Conservation (phyloP, 2,329 filamentous ascomycete genomes). For the Ramichloridium luteum region DNA sequence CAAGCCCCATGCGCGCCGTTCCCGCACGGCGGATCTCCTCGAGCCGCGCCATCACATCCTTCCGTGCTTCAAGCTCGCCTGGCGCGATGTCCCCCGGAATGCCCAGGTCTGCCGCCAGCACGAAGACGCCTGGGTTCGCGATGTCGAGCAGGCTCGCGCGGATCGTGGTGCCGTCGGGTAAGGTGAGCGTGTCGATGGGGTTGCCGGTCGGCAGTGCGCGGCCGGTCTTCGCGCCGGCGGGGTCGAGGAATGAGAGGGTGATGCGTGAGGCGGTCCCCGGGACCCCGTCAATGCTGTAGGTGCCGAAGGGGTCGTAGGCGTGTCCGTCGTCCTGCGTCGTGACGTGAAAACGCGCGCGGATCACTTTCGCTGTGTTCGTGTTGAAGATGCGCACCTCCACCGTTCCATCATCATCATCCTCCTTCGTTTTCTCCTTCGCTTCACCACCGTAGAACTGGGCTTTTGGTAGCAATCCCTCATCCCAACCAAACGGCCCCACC, state of each 20-base stretch:
- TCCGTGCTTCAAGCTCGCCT: conserved; percentile 40
- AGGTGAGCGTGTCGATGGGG: conserved; percentile 36
- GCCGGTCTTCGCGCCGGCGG: conserved; percentile 51
- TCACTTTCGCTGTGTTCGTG: conserved; percentile 57
- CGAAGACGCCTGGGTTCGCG: conserved; percentile 52
- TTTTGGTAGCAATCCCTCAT: conserved; percentile 39
- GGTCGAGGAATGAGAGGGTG: conserved; percentile 48
- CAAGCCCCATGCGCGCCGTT: conserved; percentile 49
- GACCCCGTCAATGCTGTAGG: conserved; percentile 53
- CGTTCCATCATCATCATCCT: conserved; percentile 5
- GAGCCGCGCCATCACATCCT: conserved; percentile 38
- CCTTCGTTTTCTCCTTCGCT: conserved; percentile 16
- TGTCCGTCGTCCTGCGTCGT: conserved; percentile 36
- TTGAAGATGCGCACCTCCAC: conserved; percentile 51
- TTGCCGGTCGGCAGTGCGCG: conserved; percentile 49
- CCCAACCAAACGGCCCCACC: conserved; percentile 53
- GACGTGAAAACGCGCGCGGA: conserved; percentile 46
- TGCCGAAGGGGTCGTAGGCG: conserved; percentile 30
- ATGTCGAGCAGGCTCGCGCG: conserved; percentile 49
- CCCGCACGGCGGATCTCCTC: conserved; percentile 48
- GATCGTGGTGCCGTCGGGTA: conserved; percentile 28
- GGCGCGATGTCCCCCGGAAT: conserved; percentile 42
- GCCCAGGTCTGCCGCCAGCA: conserved; percentile 42
- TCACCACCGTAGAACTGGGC: conserved; percentile 21
- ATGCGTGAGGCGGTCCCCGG: conserved; percentile 46